phyloP scores from a whole-genome alignment of 257 asterid genomes.

The Solanum peruvianum region DNA sequence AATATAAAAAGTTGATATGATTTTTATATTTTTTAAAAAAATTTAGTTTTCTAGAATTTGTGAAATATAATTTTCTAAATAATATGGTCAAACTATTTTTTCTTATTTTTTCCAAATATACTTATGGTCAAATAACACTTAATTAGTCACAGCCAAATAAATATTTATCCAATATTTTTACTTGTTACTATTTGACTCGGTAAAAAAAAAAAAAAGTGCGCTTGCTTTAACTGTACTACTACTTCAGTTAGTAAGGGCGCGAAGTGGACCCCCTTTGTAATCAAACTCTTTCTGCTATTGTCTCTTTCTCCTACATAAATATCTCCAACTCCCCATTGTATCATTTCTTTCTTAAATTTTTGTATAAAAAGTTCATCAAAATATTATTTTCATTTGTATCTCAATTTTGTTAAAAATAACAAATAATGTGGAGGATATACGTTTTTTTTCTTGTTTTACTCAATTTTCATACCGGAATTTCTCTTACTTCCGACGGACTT shows the following conservation, averaged over 20 bases:
- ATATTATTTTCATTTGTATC: no score
- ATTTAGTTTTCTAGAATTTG: no score
- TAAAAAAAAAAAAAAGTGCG: no score
- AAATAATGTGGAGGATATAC: conserved; percentile 6
- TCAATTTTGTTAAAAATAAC: neutral
- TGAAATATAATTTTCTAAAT: no score
- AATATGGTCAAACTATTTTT: no score
- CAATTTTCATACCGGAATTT: conserved; percentile 9
- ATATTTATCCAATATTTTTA: conserved; percentile 2
- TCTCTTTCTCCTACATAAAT: conserved; percentile 46
- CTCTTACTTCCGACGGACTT: conserved; percentile 59
- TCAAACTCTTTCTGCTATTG: neutral
- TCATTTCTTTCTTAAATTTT: neutral
- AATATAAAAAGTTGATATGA: no score
- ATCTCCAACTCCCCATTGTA: conserved; percentile 20
- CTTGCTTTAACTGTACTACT: conserved; percentile 41
- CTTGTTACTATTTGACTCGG: no score
- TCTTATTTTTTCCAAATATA: no score
- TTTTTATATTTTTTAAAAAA: no score
- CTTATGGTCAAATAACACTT: neutral
- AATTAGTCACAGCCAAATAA: no score
- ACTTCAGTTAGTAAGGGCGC: conserved; percentile 19
- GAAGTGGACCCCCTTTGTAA: conserved; percentile 25
- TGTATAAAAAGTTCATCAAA: neutral
- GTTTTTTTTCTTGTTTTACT: conserved; percentile 12